Evolutionary conservation across 192 early-diverging fungal species (phyloP).

Genomic region (Dissophora ornata): DNA sequence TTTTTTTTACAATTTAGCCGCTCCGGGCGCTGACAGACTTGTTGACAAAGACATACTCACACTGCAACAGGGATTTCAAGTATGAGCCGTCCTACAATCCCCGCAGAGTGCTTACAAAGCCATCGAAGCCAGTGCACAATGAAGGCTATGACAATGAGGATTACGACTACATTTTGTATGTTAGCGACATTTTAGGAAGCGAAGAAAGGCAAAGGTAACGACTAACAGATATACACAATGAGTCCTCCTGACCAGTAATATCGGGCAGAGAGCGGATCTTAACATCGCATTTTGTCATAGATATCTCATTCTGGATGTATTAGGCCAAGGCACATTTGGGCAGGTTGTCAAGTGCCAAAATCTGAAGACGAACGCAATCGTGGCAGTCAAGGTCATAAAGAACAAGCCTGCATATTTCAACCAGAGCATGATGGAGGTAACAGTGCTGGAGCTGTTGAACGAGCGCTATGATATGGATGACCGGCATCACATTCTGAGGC

Average conservation of each 20-base stretch:
- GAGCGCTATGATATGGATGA: slow-evolving; percentile 87
- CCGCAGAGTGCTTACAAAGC: slow-evolving; percentile 93
- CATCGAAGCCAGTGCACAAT: slow-evolving; percentile 89
- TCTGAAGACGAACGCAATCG: slow-evolving; percentile 88
- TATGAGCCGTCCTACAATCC: slow-evolving; percentile 87
- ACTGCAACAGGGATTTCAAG: slow-evolving; percentile 83
- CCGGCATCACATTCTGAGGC: slow-evolving; percentile 88
- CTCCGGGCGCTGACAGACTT: slow-evolving; percentile 66
- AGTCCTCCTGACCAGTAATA: too few species aligned
- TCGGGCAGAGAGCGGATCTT: not conserved
- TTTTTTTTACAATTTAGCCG: slow-evolving; percentile 43
- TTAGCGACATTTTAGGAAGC: slow-evolving; percentile 95
- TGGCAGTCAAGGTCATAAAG: slow-evolving; percentile 98
- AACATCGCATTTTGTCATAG: slow-evolving; percentile 48
- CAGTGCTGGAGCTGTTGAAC: slow-evolving; percentile 93
- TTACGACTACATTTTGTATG: slow-evolving; percentile 95
- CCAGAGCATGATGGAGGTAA: slow-evolving; percentile 97
- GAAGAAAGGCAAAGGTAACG: slow-evolving; percentile 87
- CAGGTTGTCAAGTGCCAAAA: slow-evolving; percentile 98
- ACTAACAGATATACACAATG: not conserved
- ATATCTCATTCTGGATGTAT: slow-evolving; percentile 91
- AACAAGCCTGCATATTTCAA: slow-evolving; percentile 98
- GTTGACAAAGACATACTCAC: slow-evolving; percentile 78
- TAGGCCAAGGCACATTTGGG: slow-evolving; percentile 98
- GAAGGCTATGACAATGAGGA: slow-evolving; percentile 96